Evolutionary conservation across 495 filamentous ascomycete genomes (phyloP).

Genomic region (Hypoxylon trugodes): DNA sequence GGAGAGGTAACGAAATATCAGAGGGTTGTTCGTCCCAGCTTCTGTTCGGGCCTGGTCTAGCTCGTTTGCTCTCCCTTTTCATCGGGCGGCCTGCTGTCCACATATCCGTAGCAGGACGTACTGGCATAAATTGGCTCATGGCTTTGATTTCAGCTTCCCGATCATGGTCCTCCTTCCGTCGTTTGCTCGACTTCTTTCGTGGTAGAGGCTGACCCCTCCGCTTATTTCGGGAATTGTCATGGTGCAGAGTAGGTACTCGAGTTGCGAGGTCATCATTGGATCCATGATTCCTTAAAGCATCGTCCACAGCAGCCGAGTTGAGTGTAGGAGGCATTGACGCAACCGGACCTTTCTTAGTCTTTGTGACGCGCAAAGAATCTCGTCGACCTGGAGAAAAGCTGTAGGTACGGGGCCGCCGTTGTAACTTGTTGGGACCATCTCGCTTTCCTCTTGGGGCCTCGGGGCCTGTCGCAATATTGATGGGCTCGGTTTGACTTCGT

Average conservation of each 20-base stretch:
- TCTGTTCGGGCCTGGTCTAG: conserved; percentile 59
- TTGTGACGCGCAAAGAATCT: conserved; percentile 54
- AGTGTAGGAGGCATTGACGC: conserved; percentile 40
- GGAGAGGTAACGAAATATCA: conserved; percentile 74
- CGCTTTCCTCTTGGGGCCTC: conserved; percentile 37
- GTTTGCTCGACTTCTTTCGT: conserved; percentile 79
- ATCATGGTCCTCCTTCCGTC: conserved; percentile 73
- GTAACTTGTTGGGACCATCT: conserved; percentile 56
- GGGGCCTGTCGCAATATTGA: conserved; percentile 31
- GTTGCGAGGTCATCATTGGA: conserved; percentile 47
- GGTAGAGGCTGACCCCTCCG: conserved; percentile 63
- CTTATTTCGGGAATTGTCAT: conserved; percentile 55
- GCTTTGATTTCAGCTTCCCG: conserved; percentile 86
- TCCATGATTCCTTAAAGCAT: conserved; percentile 29
- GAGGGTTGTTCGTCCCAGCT: conserved; percentile 71
- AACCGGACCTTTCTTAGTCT: conserved; percentile 42
- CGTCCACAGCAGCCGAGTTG: conserved; percentile 3
- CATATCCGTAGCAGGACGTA: conserved; percentile 63
- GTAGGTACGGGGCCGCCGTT: conserved; percentile 57
- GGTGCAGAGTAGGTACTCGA: conserved; percentile 71
- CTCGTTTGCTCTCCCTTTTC: conserved; percentile 70
- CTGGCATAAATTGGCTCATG: conserved; percentile 77
- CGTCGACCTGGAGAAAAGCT: conserved; percentile 63
- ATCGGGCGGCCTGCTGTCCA: conserved; percentile 59
- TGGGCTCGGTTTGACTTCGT: conserved; percentile 52